A percentile compares a stretch with the other conserved stretches of the same genome.
These are phyloP conservation scores for Colletotrichum echinochloae DNA, from an alignment of 2,329 filamentous ascomycete species.

Conservation along the genomic window DNA sequence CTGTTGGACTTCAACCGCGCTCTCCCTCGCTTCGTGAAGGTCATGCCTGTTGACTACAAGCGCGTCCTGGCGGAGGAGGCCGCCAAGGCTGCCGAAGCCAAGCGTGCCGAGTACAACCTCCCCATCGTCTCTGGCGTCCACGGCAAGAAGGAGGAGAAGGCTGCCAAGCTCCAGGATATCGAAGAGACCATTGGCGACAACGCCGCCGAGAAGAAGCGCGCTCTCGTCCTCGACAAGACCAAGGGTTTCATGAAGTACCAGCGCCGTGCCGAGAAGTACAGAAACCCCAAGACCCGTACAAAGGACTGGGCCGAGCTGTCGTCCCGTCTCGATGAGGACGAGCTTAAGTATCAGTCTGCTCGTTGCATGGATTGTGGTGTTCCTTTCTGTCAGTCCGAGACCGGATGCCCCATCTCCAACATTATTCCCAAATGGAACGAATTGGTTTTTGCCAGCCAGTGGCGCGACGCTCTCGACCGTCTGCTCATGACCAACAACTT, in stretches of 20 bases:
- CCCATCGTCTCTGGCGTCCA: constrained; percentile 79
- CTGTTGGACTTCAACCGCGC: constrained; percentile 96
- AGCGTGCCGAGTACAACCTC: constrained; percentile 85
- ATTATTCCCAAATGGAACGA: constrained; percentile 99
- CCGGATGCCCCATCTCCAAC: constrained; percentile 95
- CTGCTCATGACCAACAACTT: constrained; percentile 98
- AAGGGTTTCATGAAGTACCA: constrained; percentile 98
- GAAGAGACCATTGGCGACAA: constrained; percentile 90
- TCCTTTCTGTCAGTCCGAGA: constrained; percentile 97
- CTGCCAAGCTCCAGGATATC: constrained; percentile 81
- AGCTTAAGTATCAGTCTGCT: constrained; percentile 95
- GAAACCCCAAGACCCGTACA: constrained; percentile 82
- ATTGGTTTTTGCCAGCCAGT: constrained; percentile 79
- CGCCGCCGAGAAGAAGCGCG: constrained; percentile 88
- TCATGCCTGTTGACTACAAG: constrained; percentile 96
- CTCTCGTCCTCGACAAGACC: constrained; percentile 96
- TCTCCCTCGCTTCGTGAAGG: constrained; percentile 90
- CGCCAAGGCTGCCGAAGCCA: constrained; percentile 85
- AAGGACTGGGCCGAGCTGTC: constrained; percentile 96
- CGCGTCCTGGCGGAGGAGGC: constrained; percentile 88
- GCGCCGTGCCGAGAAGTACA: constrained; percentile 93
- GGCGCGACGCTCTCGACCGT: constrained; percentile 91
- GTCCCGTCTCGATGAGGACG: constrained; percentile 88
- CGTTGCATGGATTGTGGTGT: constrained; percentile 99
- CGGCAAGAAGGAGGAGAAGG: constrained; percentile 74